Base-by-base conservation (phyloP, 768 basidiomycete genomes). In the Pisolithus orientalis region DNA sequence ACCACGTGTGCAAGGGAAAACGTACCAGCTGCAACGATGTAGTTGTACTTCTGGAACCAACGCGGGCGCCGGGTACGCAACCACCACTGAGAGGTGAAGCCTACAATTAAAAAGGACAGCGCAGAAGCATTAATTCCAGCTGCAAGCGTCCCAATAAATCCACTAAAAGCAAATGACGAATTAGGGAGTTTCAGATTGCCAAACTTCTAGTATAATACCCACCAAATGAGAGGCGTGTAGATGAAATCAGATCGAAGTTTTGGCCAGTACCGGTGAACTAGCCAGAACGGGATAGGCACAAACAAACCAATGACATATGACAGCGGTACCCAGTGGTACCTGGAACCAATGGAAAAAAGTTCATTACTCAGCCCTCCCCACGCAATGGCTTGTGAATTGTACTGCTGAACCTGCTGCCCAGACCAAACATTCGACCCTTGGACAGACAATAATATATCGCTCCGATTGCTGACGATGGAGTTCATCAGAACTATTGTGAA, bases 401-500 rank as follows among this genome's bases (percentile, higher is more conserved):
- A 67, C 37, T 53, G 49, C 34, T 67, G 67, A 4, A 61, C 54
- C 49, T 65, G 65, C 11, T 67, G 65, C 0, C 65, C 67, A 0
- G 67, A 65, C 66, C 67, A 67, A 27, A 67, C 62, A 43, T 62
- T 63, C 24, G 82, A 81, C 31, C 81, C 81, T 57, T 84, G 69
- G 0, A 79, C 73, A 5, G 74, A 76, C 25, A 83, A 65, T 4
- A 85, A 63, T 27, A 80, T 77, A 0, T 74, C 71, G 0, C 73
- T 70, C 44, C 82, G 78, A 38, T 64, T 72, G 47, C 72, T 69
- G 59, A 85, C 73, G 53, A 85, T 79, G 1, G 74, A 73, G 55
- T 79, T 82, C 82, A 83, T 82, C 48, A 85, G 59, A 42, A 82
- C 76, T 68, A 72, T 34, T 13, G 13, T 34, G 34, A 5, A 4